Evolutionary conservation across 148 eudicot species (phyloP).

Genomic region (Selenicereus undatus): DNA sequence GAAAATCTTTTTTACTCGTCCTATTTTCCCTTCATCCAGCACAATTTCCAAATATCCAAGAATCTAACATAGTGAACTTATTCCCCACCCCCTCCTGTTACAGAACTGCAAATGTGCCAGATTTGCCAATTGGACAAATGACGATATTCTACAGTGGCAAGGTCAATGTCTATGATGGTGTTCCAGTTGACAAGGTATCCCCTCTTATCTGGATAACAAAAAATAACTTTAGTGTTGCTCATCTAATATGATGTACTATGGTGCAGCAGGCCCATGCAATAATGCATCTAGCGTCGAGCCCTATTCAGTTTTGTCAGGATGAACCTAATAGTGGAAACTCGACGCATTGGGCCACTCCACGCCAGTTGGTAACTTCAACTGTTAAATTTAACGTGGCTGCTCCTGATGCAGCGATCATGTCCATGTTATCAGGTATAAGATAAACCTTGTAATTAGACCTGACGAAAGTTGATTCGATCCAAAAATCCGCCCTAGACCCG

Average conservation of each 20-base stretch:
- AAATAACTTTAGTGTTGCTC: constrained; percentile 8
- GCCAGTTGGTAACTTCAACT: constrained; percentile 40
- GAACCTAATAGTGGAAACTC: constrained; percentile 39
- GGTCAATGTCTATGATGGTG: constrained; percentile 83
- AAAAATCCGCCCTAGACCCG: too few relatives aligned
- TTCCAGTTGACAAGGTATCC: constrained; percentile 78
- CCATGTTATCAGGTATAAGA: constrained; percentile 32
- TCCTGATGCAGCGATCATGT: constrained; percentile 20
- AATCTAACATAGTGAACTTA: neutral
- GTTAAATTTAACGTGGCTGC: constrained; percentile 31
- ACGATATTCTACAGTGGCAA: constrained; percentile 84
- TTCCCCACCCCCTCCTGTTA: constrained; percentile 15
- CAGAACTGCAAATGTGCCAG: constrained; percentile 51
- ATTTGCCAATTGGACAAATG: constrained; percentile 58
- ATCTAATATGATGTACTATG: constrained; percentile 29
- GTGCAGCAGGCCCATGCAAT: constrained; percentile 62
- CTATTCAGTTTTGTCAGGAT: constrained; percentile 46
- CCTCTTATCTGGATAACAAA: constrained; percentile 6
- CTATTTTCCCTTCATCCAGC: neutral
- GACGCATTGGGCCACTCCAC: constrained; percentile 36
- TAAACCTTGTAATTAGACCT: neutral
- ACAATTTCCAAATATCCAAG: neutral
- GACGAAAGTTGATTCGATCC: too few relatives aligned
- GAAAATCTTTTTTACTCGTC: neutral
- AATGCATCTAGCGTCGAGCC: constrained; percentile 83